Evolutionary conservation across 1,284 basidiomycete species (phyloP).

Genomic region (Cystobasidium sp.): DNA sequence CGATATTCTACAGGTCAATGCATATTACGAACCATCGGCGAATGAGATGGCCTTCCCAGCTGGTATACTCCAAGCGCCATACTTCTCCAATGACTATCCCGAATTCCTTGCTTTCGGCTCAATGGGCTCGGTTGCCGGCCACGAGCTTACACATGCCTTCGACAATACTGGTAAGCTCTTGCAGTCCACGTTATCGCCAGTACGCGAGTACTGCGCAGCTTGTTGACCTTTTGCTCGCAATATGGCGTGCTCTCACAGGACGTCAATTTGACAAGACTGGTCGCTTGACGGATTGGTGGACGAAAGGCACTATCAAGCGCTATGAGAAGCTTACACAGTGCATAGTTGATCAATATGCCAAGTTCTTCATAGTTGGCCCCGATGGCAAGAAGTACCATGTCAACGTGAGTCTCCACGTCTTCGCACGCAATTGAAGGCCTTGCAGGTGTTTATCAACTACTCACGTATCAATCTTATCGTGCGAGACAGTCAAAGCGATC

Average conservation of each 20-base stretch:
- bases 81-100: constrained; percentile 74
- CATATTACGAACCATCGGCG: constrained; percentile 76
- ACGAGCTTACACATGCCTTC: constrained; percentile 69
- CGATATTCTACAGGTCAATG: constrained; percentile 63
- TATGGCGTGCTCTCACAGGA: constrained; percentile 88
- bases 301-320: constrained; percentile 73
- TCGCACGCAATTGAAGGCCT: too few species aligned
- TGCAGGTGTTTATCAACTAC: too few species aligned
- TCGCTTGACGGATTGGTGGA: constrained; percentile 74
- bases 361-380: constrained; percentile 49
- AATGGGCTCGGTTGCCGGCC: constrained; percentile 85
- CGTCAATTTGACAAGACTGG: constrained; percentile 65
- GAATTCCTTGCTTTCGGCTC: constrained; percentile 85
- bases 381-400: constrained; percentile 52
- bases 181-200: not conserved
- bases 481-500: constrained; percentile 69
- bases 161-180: constrained; percentile 17
- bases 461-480: not conserved
- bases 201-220: not conserved
- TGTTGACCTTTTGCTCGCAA: constrained; percentile 13
- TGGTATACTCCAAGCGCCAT: constrained; percentile 70
- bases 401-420: constrained; percentile 17
- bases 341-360: constrained; percentile 84
- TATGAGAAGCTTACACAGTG: constrained; percentile 85
- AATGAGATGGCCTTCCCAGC: constrained; percentile 97